Base-by-base conservation (phyloP, 108 stramenopile genomes). In the Cyclotella choctawhatcheeana region DNA sequence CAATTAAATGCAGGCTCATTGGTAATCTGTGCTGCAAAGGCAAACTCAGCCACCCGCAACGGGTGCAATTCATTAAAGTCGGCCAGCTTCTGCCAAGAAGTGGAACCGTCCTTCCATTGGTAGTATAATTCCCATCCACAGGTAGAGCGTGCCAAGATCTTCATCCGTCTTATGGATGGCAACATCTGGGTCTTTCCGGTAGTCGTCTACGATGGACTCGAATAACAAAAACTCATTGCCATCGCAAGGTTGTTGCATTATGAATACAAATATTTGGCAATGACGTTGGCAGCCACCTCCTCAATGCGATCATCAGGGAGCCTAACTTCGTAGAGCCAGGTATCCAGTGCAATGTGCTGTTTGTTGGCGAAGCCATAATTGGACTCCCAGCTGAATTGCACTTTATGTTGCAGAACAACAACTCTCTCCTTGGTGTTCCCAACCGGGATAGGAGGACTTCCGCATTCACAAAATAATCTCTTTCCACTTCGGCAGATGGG, bases 31-130 rank as follows among this genome's bases (percentile, higher is more conserved):
- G 25, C 18, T 8, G 27, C 22, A 0, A 62, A 21, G 14, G 70
- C 69, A 70, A 58, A 70, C 30, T 70, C 69, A 22, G 69, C 69
- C 0, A 32, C 37, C 40, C 40, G 33, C n/a, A 69, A 12, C 6
- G 71, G 71, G 31, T 63, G 34, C 5, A 22, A 62, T 21, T 63
- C 61, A 27, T 74, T 74, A 1, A 73, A 26, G 27, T 73, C 71
- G 10, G 27, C 22, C 22, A 65, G 35, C 40, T 58, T 20, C 71
- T 77, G 59, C 77, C 54, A 78, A 29, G 53, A 53, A 0, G 75
- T 62, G 0, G 47, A 47, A 0, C 55, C 62, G 64, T 76, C 82
- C 71, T 56, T 67, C 81, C 72, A 84, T 58, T 75, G 67, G 60
- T 30, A 72, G 56, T 22, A 73, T 22, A 64, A 61, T 64, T 81